Conservation (phyloP, 495 filamentous ascomycete species). For the Penicillium coffeae region DNA sequence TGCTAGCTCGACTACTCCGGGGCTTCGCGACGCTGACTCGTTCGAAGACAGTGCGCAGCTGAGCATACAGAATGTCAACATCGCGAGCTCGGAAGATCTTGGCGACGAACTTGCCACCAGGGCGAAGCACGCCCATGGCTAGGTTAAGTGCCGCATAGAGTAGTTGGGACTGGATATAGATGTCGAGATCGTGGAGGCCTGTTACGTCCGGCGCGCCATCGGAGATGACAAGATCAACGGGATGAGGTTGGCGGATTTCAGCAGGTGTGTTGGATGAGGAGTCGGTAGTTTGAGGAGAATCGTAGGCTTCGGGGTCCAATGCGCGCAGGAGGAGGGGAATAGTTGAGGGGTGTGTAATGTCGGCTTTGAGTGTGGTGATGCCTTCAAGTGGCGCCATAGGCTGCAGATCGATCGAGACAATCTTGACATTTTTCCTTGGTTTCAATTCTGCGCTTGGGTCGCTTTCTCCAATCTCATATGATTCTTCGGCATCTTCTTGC, state of each 20-base stretch:
- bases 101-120: constrained; percentile 92
- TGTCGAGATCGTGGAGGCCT: constrained; percentile 93
- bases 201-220: constrained; percentile 97
- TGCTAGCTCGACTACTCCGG: constrained; percentile 85
- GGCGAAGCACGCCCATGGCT: constrained; percentile 82
- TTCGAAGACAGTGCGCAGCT: constrained; percentile 85
- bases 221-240: constrained; percentile 86
- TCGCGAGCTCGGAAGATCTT: constrained; percentile 96
- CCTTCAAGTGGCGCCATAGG: constrained; percentile 91
- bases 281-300: constrained; percentile 41
- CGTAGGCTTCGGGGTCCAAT: constrained; percentile 70
- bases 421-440: constrained; percentile 75
- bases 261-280: constrained; percentile 20
- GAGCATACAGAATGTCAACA: constrained; percentile 86
- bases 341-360: constrained; percentile 96
- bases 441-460: constrained; percentile 37
- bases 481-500: constrained; percentile 7
- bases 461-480: constrained; percentile 25
- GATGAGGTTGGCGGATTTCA: constrained; percentile 54
- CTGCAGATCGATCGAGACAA: constrained; percentile 91
- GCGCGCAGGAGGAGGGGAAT: constrained; percentile 82
- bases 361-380: constrained; percentile 84
- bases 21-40: constrained; percentile 89
- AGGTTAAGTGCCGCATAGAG: constrained; percentile 92
- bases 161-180: constrained; percentile 94